These are phyloP conservation scores for Perilla frutescens DNA, from an alignment of 257 asterid species.

Conservation along the genomic window DNA sequence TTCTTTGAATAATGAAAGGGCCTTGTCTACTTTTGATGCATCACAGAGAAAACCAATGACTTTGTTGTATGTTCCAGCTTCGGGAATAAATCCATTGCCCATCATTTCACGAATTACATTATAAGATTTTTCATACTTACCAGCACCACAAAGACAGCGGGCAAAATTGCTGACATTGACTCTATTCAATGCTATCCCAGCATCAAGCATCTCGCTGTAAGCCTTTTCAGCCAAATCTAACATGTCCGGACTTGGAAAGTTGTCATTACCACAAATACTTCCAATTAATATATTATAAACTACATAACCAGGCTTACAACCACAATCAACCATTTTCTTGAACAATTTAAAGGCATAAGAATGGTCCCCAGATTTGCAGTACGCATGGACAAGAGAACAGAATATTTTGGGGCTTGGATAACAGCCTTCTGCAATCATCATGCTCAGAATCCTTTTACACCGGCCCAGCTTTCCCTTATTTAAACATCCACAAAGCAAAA, in stretches of 20 bases:
- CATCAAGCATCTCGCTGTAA: constrained; percentile 75
- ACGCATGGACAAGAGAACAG: constrained; percentile 82
- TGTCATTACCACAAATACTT: constrained; percentile 80
- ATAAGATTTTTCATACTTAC: constrained; percentile 78
- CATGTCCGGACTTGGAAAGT: constrained; percentile 54
- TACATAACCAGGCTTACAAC: constrained; percentile 81
- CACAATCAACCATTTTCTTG: constrained; percentile 80
- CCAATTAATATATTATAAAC: constrained; percentile 88
- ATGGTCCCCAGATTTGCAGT: constrained; percentile 73
- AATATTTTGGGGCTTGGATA: constrained; percentile 83
- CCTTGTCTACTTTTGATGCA: constrained; percentile 82
- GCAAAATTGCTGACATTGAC: constrained; percentile 78
- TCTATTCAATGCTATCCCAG: constrained; percentile 65
- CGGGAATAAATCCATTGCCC: constrained; percentile 82
- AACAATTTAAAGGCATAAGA: constrained; percentile 85
- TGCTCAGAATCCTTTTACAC: constrained; percentile 81
- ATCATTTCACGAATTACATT: constrained; percentile 74
- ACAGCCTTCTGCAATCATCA: constrained; percentile 97
- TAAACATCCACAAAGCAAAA: constrained; percentile 81
- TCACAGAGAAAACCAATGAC: constrained; percentile 81
- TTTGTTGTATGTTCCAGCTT: constrained; percentile 79
- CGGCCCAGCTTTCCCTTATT: constrained; percentile 85
- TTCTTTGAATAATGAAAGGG: constrained; percentile 72
- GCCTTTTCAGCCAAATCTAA: constrained; percentile 85
- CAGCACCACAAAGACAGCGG: constrained; percentile 70